Base-by-base conservation (phyloP, 2,329 filamentous ascomycete species). In the Dissoconium aciculare region DNA sequence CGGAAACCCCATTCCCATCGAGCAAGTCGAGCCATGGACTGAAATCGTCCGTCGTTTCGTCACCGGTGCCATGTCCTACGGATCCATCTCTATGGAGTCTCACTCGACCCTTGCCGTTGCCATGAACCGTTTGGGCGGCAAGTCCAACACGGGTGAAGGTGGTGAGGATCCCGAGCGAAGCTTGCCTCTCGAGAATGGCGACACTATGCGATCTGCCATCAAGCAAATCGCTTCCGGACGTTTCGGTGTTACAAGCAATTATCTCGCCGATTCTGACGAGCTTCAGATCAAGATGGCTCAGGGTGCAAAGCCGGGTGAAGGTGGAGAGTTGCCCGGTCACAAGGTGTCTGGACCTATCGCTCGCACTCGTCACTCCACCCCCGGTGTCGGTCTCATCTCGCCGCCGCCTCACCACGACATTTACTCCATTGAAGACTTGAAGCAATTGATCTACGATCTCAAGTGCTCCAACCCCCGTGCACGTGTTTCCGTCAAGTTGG, bases 251-350 rank as follows among this genome's bases (percentile, higher is more conserved):
- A 95, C 87, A 2, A 89, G 82, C 36, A 81, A 83, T 53, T 95
- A 94, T 54, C 72, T 95, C 11, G 83, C 85, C 29, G 87, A 95
- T 56, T 82, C 87, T 11, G 87, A 95, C 51, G 85, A 95, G 61
- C 66, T 95, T 27, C 87, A 95, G 58, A 95, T 95, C 63, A 95
- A 95, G 71, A 95, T 95, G 87, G 87, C 87, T 6, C 87, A 95
- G 61, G 87, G 87, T 55, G 87, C 87, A 40, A 95, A 95, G 70
- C 87, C 87, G 34, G 87, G 87, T 59, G 87, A 95, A 59, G 87
- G 87, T 64, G 87, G 87, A 69, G 87, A 95, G 59, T 72, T 95
- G 51, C 87, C 87, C 29, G 87, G 87, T 24, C 84, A 94, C 67
- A 95, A 95, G 63, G 87, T 95, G 15, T 89, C 85, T 38, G 81